These are phyloP conservation scores for Cokeromyces recurvatus DNA, from an alignment of 371 early-diverging fungal genomes.

Conservation along the genomic window DNA sequence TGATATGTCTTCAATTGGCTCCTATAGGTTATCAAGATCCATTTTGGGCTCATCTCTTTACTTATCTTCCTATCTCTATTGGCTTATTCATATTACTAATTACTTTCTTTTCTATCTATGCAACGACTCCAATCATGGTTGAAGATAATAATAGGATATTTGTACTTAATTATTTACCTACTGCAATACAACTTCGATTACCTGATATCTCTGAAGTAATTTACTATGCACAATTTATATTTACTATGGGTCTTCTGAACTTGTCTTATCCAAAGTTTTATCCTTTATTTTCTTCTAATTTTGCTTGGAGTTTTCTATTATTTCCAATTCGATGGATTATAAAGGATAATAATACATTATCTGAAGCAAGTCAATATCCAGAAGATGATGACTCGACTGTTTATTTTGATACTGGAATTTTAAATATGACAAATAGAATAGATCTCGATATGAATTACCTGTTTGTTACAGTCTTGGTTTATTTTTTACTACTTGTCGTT, in stretches of 20 bases:
- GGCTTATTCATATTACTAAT: constrained; percentile 35
- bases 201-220: constrained; percentile 55
- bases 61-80: constrained; percentile 41
- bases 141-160: too few relatives aligned
- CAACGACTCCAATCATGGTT: too few relatives aligned
- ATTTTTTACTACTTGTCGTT: too few relatives aligned
- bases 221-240: constrained; percentile 51
- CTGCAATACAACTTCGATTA: constrained; percentile 45
- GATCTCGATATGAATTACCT: too few relatives aligned
- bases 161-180: constrained; percentile 38
- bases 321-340: neutral
- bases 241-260: constrained; percentile 43
- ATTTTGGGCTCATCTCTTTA: constrained; percentile 32
- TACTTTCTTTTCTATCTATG: too few relatives aligned
- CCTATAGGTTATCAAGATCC: constrained; percentile 48
- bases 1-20: constrained; percentile 39
- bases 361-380: constrained; percentile 16
- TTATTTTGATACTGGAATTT: constrained; percentile 27
- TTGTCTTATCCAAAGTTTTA: constrained; percentile 52
- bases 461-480: too few relatives aligned
- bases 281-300: constrained; percentile 47
- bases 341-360: neutral
- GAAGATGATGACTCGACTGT: neutral
- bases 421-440: neutral
- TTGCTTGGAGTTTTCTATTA: constrained; percentile 52